phyloP scores from a whole-genome alignment of 108 stramenopile genomes.

The Bacterosira constricta region DNA sequence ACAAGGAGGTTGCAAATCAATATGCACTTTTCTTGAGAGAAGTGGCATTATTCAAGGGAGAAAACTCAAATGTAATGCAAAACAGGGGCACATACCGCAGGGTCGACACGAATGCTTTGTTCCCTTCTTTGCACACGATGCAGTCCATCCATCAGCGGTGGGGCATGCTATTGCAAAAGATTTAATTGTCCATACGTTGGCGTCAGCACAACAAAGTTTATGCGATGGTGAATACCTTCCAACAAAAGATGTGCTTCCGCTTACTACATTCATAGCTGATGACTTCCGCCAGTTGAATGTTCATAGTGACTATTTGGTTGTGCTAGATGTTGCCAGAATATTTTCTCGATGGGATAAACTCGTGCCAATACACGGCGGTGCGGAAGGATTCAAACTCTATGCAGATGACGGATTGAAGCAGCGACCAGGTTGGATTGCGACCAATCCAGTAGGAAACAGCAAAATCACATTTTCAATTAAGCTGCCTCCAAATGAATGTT shows the following conservation, averaged over 20 bases:
- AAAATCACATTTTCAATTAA: slow-evolving; percentile 55
- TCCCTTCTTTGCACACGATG: slow-evolving; percentile 62
- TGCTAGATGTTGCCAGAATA: slow-evolving; percentile 56
- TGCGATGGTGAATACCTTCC: slow-evolving; percentile 26
- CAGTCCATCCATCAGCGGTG: slow-evolving; percentile 53
- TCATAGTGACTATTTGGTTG: slow-evolving; percentile 53
- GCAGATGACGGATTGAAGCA: slow-evolving; percentile 45
- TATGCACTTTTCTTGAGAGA: slow-evolving; percentile 48
- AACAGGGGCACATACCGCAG: slow-evolving; percentile 16
- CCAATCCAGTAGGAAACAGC: slow-evolving; percentile 49
- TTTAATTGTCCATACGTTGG: slow-evolving; percentile 52
- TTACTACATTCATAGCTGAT: slow-evolving; percentile 47
- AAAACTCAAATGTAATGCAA: slow-evolving; percentile 44
- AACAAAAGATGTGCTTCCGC: slow-evolving; percentile 27
- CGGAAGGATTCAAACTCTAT: slow-evolving; percentile 42
- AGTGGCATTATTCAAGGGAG: slow-evolving; percentile 27
- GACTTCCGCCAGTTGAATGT: slow-evolving; percentile 37
- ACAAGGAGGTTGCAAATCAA: slow-evolving; percentile 48
- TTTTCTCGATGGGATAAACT: slow-evolving; percentile 50
- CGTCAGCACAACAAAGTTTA: slow-evolving; percentile 30
- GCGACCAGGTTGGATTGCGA: slow-evolving; percentile 65
- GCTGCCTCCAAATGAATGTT: slow-evolving; percentile 48
- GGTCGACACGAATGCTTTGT: slow-evolving; percentile 54
- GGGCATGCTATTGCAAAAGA: slow-evolving; percentile 60
- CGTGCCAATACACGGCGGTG: slow-evolving; percentile 21